Conservation (phyloP, 73 alveolate species). For the Tetrahymena malaccensis region DNA sequence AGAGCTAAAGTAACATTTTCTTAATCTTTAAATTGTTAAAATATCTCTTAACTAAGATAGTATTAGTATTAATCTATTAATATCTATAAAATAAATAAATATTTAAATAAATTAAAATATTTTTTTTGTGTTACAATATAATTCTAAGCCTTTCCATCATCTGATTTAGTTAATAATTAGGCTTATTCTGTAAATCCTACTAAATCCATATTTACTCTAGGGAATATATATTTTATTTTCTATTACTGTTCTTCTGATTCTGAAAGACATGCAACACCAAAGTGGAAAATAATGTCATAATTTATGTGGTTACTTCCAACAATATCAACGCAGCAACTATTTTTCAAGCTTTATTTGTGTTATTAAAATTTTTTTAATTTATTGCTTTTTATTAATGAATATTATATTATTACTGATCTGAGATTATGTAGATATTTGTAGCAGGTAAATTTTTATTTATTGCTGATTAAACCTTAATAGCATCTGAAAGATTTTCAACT, state of each 20-base stretch:
- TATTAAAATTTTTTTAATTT: not conserved
- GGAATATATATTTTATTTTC: not conserved
- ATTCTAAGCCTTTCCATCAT: not conserved
- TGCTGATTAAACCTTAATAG: not conserved
- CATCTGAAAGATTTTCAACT: not conserved
- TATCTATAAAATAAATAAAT: not conserved
- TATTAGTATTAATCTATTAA: not conserved
- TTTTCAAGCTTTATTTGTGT: not conserved
- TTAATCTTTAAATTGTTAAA: not conserved
- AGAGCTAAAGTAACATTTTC: not conserved
- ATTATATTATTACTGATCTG: constrained; percentile 12
- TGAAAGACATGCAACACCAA: constrained; percentile 31
- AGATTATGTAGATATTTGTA: not conserved
- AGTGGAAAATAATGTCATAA: constrained; percentile 25
- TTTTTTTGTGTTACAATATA: not conserved
- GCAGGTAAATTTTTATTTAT: not conserved
- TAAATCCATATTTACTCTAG: not conserved
- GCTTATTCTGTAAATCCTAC: not conserved
- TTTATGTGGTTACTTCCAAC: constrained; percentile 20
- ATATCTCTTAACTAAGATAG: not conserved
- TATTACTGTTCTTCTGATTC: not conserved
- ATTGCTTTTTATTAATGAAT: too few species aligned
- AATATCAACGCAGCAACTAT: constrained; percentile 25
- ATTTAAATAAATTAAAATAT: not conserved
- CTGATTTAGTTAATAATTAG: not conserved